phyloP scores from a whole-genome alignment of 2,329 filamentous ascomycete genomes.

The Apiospora pterosperma region DNA sequence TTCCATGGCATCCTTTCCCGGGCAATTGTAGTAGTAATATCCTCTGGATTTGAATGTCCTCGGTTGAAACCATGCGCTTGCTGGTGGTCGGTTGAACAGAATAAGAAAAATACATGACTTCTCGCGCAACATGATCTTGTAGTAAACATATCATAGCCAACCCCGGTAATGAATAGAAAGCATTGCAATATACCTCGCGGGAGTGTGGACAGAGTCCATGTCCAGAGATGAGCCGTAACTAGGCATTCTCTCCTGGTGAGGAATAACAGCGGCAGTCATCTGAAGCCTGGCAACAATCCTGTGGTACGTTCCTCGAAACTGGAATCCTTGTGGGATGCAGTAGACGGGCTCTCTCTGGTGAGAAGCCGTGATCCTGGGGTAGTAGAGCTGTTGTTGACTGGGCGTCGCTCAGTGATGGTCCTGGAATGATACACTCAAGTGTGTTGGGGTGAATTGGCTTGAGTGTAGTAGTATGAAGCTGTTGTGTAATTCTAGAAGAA shows the following conservation, averaged over 20 bases:
- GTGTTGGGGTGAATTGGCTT: background rate
- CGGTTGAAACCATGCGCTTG: slow-evolving; percentile 21
- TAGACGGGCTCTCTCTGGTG: slow-evolving; percentile 25
- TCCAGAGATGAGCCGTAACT: slow-evolving; percentile 50
- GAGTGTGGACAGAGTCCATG: slow-evolving; percentile 57
- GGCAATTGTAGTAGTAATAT: background rate
- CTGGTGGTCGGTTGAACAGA: slow-evolving; percentile 24
- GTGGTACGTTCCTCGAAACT: slow-evolving; percentile 23
- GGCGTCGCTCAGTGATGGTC: slow-evolving; percentile 18
- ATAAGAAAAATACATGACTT: slow-evolving; percentile 27
- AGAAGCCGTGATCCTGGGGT: slow-evolving; percentile 13
- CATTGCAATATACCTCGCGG: slow-evolving; percentile 58
- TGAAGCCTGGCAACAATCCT: slow-evolving; percentile 29
- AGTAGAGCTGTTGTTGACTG: slow-evolving; percentile 17
- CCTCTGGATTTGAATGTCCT: slow-evolving; percentile 7
- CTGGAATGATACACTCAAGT: slow-evolving; percentile 8
- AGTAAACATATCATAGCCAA: slow-evolving; percentile 37
- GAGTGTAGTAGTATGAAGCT: slow-evolving; percentile 12
- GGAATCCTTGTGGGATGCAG: slow-evolving; percentile 19
- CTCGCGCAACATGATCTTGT: slow-evolving; percentile 25
- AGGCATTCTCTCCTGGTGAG: slow-evolving; percentile 48
- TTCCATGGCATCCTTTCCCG: slow-evolving; percentile 7
- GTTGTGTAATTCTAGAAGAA: slow-evolving; percentile 10
- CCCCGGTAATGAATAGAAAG: slow-evolving; percentile 45
- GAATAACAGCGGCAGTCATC: slow-evolving; percentile 48